phyloP scores from a whole-genome alignment of 176 grass and related monocot genomes.

The Dendrocalamus sinicus region DNA sequence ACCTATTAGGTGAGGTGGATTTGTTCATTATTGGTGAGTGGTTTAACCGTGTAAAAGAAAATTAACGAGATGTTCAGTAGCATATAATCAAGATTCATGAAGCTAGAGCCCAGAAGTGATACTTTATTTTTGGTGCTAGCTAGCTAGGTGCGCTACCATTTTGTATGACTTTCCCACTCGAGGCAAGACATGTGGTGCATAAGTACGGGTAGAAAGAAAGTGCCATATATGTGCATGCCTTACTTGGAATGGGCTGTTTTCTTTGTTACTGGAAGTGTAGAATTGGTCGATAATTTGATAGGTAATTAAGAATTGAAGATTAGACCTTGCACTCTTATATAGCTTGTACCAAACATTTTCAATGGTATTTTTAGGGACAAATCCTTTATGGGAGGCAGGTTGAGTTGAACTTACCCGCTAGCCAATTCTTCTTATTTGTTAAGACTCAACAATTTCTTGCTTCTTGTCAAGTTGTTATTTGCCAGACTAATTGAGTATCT shows the following conservation, averaged over 20 bases:
- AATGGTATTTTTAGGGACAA: neutral
- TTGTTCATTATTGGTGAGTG: neutral
- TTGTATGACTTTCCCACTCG: neutral
- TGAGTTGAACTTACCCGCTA: neutral
- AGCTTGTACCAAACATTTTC: neutral
- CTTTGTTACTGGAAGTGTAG: neutral
- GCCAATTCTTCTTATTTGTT: neutral
- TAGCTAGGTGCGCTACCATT: neutral
- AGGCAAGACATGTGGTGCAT: neutral
- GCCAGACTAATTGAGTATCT: neutral
- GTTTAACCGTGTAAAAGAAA: neutral
- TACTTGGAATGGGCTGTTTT: neutral
- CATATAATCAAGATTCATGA: slow-evolving; percentile 25
- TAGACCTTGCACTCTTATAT: neutral
- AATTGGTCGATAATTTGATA: neutral
- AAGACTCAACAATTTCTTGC: neutral
- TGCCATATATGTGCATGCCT: neutral
- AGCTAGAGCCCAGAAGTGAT: neutral
- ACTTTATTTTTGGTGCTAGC: neutral
- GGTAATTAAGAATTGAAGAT: neutral
- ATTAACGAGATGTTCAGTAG: neutral
- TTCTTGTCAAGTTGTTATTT: neutral
- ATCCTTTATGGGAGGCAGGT: neutral
- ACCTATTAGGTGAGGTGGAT: neutral
- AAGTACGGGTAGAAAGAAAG: neutral